phyloP scores from a whole-genome alignment of 768 basidiomycete genomes.

The Suillus occidentalis region DNA sequence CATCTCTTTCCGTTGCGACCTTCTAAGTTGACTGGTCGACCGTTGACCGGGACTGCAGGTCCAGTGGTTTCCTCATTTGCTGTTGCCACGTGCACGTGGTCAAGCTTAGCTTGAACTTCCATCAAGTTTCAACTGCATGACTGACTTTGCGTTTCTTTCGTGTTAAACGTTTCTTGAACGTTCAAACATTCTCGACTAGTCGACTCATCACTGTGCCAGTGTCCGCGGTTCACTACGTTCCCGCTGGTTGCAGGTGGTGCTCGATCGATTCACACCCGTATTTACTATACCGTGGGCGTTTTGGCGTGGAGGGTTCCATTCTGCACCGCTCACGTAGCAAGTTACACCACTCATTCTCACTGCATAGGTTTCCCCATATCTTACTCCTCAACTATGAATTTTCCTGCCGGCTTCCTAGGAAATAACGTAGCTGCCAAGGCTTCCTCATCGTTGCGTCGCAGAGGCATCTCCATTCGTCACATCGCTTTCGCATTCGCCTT shows the following conservation, averaged over 20 bases:
- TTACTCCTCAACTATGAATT: constrained; percentile 9
- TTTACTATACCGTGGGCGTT: neutral
- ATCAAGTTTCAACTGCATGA: neutral
- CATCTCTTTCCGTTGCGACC: neutral
- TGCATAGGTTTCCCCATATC: neutral
- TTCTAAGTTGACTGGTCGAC: neutral
- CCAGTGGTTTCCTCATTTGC: neutral
- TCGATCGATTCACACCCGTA: neutral
- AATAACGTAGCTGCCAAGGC: constrained; percentile 2
- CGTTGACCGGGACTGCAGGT: neutral
- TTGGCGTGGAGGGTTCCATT: neutral
- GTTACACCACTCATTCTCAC: neutral
- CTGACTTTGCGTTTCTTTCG: neutral
- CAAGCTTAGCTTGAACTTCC: neutral
- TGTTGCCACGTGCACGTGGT: constrained; percentile 1
- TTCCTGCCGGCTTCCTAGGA: constrained; percentile 7
- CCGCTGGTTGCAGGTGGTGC: neutral
- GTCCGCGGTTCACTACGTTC: neutral
- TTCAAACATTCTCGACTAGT: neutral
- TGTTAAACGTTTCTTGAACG: neutral
- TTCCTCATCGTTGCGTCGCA: constrained; percentile 12
- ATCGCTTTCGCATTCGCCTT: constrained; percentile 17
- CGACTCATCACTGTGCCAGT: neutral
- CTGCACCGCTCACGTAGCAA: neutral
- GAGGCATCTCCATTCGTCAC: constrained; percentile 24